Base-by-base conservation (phyloP, 2,329 filamentous ascomycete genomes). In the Ascochyta pisi region DNA sequence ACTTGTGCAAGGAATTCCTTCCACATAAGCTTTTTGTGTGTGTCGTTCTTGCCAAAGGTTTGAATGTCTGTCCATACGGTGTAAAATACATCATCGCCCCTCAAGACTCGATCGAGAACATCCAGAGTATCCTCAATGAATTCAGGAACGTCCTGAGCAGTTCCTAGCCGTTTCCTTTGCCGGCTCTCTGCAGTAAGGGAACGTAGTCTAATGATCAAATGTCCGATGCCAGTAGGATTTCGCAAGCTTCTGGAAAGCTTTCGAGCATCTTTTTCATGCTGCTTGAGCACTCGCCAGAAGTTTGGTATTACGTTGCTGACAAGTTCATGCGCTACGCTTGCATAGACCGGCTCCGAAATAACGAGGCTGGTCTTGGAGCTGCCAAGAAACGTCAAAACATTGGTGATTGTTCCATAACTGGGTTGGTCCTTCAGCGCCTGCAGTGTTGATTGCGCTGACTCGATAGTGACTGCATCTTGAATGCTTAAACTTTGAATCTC, bases 221-320 rank as follows among this genome's bases (percentile, higher is more conserved):
- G 89, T 58, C 92, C 94, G 29, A 96, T 74, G 0, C 92, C 93
- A 2, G 88, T 83, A 15, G 95, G 80, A 68, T 87, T 96, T 53
- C 82, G 83, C 5, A 99, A 77, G 67, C 87, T 91, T 56, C 77
- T 73, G 1, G 90, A 64, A 15, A 98, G 76, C 2, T 84, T 73
- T 37, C 58, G 54, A 23, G 52, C 37, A 16, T 69, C 37, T 16
- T 33, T 40, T 2, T 40, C 6, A 6, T 22, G 40, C 12, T 60
- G 52, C 19, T 50, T 54, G n/a, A 67, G 34, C 3, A 48, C 26
- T 3, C 81, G 71, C 94, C 95, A 98, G 75, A 94, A 96, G 69
- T 93, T 90, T 1, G 91, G 90, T 7, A 92, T 79, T 24, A 90
- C 92, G 29, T 87, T 85, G 15, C 84, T 87, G 55, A 96, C 86